Base-by-base conservation (phyloP, 2,329 filamentous ascomycete genomes). In the Pseudofabraea citricarpa region DNA sequence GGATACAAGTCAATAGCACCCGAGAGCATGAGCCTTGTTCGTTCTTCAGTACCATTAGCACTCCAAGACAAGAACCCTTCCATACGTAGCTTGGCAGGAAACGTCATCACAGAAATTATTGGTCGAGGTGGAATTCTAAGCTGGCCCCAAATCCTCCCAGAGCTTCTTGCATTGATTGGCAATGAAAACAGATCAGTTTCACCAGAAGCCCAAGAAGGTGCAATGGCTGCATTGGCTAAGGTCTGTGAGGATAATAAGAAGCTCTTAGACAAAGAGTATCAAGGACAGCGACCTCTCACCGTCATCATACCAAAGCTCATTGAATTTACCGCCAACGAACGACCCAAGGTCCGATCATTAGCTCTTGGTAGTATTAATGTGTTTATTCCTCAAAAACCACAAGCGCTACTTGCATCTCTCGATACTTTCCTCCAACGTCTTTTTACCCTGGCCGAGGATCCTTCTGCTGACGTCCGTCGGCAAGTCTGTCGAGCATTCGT, bases 241-340 rank as follows among this genome's bases (percentile, higher is more conserved):
- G 90, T 98, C 49, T 98, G 93, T 67, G 93, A 98, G 67, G 93
- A 98, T 68, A 96, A 95, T 68, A 83, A 81, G 59, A 89, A 86
- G 61, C 75, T 88, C 46, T 72, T 98, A 42, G 89, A 95, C 66
- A 83, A 84, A 56, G 88, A 95, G 51, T 88, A 95, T 63, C 83
- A 90, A 59, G 89, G 90, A 48, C 85, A 96, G 65, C 79, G 90
- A 44, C 93, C 93, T 2, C 78, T 97, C 47, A 85, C 86, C 62
- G 85, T 90, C 56, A 81, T 98, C 36, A 83, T 97, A 39, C 93
- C 93, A 9, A 91, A 94, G 66, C 76, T 98, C 48, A 81, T 98
- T 54, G 79, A 90, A 44, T 93, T 94, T 49, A 93, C 89, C 40
- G 80, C 83, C 56, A 90, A 82, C 65, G 73, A 79, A 6, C 77